Conservation (phyloP, 106 monocot species). For the Alisma plantagoaquatica region DNA sequence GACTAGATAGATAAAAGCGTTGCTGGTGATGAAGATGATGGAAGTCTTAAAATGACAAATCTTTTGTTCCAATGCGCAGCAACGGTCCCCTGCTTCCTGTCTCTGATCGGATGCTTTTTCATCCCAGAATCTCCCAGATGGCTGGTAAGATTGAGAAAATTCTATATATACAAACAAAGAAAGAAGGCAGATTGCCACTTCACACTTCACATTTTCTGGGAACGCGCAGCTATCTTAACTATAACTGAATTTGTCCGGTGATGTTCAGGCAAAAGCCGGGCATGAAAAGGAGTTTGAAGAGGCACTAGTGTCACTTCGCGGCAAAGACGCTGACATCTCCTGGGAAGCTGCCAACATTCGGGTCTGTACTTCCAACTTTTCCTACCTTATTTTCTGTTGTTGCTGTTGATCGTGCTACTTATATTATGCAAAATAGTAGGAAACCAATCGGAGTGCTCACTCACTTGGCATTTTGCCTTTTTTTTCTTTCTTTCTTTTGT, state of each 20-base stretch:
- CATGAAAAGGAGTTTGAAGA: constrained; percentile 34
- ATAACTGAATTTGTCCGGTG: no score
- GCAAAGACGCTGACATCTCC: constrained; percentile 52
- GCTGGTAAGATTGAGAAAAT: constrained; percentile 61
- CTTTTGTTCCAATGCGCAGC: no score
- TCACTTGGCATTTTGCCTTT: background rate
- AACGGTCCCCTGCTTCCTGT: constrained; percentile 41
- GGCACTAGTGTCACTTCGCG: constrained; percentile 40
- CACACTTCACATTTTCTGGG: no score
- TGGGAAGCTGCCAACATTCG: constrained; percentile 52
- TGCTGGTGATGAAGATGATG: background rate
- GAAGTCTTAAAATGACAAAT: no score
- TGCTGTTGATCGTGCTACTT: no score
- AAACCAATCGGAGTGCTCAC: background rate
- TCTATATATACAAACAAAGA: no score
- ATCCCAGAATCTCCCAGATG: constrained; percentile 89
- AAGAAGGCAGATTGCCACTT: no score
- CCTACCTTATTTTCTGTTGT: background rate
- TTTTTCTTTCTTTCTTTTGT: no score
- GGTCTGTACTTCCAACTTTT: constrained; percentile 12
- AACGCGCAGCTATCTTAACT: no score
- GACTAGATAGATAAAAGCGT: background rate
- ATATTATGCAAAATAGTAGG: no score
- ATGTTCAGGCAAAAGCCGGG: constrained; percentile 47
- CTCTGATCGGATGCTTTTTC: constrained; percentile 50